Base-by-base conservation (phyloP, 2,329 filamentous ascomycete genomes). In the Aspergillus flavus region DNA sequence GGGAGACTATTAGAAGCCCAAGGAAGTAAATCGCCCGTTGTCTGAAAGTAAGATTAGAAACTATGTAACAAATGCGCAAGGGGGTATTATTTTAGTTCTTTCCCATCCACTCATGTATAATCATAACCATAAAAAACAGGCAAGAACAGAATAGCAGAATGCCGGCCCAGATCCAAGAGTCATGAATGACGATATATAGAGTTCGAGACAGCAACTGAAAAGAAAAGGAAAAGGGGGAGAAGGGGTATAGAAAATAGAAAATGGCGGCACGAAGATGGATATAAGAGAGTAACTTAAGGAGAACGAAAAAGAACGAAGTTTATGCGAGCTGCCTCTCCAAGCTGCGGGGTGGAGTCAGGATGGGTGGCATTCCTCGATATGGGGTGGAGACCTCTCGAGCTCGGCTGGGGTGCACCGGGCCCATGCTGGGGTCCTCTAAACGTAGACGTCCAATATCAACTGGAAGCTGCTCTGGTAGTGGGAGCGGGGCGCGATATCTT, bases 261-360 rank as follows among this genome's bases (percentile, higher is more conserved):
- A 16, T 9, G 21, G 46, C 9, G 50, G 30, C 6, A 48, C 41
- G 21, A 28, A 28, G 16, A 28, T 41, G 58, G 57, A 21, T 36
- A 28, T 23, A 30, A 43, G 21, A 6, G 28, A 45, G 34, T 50
- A 48, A 64, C 26, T 28, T 28, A 28, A 32, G 62, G 16, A 41
- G 11, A 41, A 19, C 39, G 19, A 41, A 2, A 53, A 23, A 34
- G n/a, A 59, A 63, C 30, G 30, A 36, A n/a, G 19, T 16, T 74
- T 69, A 79, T 16, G 77, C 78, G 59, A 79, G 70, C 57, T 76
- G 77, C 57, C 76, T 73, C 64, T 79, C 78, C 56, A 79, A 63
- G 65, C 75, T 76, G n/a, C 76, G 64, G 6, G 77, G 68, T 28
- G 70, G 73, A 6, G 71, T 70, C 56, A 77, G 67, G n/a, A 76